Evolutionary conservation across 805 yeast genomes (phyloP), one percentile per base, ranked within the genome.

Genomic region (Metahyphopichia silvanorum): DNA sequence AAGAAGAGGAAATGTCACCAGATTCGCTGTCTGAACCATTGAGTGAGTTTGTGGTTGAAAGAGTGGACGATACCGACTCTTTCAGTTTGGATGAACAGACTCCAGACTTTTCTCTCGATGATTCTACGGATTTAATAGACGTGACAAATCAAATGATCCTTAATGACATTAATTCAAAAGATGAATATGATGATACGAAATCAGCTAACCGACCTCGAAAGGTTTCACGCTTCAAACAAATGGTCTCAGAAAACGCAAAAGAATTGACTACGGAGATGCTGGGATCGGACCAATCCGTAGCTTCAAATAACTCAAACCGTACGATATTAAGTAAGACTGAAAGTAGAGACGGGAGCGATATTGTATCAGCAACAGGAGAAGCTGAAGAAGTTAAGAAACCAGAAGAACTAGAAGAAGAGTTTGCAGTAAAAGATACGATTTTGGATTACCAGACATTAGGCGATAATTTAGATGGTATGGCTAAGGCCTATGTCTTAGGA

Each of bases 401-500:
- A 12, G 27, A 23, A 19, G 15, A 16, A 20, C 11, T 23, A 1
- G 49, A 39, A 24, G n/a, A n/a, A n/a, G n/a, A 46, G 21, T 6
- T 22, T 52, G 11, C 38, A 43, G n/a, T n/a, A n/a, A n/a, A n/a
- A 24, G 56, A 53, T 16, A 54, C 66, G 3, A 38, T 54, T 1
- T 40, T 67, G 6, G 80, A 76, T 38, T 42, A 35, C 19, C 51
- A 47, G 7, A 43, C 63, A 2, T 37, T 74, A 18, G 68, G 66
- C 16, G 61, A 62, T 13, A 72, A 76, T 43, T 35, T 72, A 42
- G 82, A 77, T 30, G 66, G 72, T 3, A 73, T 79, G 80, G 82
- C 76, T 0, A 65, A 68, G 32, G 83, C 82, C 1, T 80, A 80
- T 42, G 58, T 66, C n/a, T 43, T 66, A 15, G 86, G 85, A 1